phyloP scores from a whole-genome alignment of 106 monocot species.

The Gastrodia elata region DNA sequence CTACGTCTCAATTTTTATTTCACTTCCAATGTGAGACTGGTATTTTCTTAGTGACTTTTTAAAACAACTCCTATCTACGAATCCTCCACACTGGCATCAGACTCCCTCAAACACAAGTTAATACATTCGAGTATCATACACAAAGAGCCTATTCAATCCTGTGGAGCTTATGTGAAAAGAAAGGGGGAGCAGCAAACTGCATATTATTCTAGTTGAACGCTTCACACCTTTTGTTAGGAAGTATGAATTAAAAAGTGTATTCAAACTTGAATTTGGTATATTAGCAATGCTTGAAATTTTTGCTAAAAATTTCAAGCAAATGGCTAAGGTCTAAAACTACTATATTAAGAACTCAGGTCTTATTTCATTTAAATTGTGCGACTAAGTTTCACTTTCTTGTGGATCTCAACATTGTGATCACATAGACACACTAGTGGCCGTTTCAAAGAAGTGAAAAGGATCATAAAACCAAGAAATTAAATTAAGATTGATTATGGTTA shows the following conservation, averaged over 20 bases:
- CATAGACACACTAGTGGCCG: neutral
- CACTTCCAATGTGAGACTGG: neutral
- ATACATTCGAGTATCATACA: neutral
- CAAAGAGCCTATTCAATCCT: neutral
- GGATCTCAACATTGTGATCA: neutral
- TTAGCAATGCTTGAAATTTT: too few relatives aligned
- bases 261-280: neutral
- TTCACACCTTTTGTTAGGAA: neutral
- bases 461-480: neutral
- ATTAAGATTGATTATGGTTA: neutral
- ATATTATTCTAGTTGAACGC: neutral
- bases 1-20: neutral
- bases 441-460: neutral
- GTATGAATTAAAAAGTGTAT: neutral
- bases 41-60: neutral
- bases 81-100: neutral
- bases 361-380: neutral
- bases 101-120: neutral
- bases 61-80: neutral
- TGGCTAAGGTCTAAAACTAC: neutral
- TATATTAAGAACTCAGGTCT: neutral
- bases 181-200: neutral
- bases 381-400: neutral
- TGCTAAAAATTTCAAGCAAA: neutral
- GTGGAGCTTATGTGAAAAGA: neutral